Evolutionary conservation across 257 asterid genomes (phyloP).

Genomic region (Penstemon barbatus): DNA sequence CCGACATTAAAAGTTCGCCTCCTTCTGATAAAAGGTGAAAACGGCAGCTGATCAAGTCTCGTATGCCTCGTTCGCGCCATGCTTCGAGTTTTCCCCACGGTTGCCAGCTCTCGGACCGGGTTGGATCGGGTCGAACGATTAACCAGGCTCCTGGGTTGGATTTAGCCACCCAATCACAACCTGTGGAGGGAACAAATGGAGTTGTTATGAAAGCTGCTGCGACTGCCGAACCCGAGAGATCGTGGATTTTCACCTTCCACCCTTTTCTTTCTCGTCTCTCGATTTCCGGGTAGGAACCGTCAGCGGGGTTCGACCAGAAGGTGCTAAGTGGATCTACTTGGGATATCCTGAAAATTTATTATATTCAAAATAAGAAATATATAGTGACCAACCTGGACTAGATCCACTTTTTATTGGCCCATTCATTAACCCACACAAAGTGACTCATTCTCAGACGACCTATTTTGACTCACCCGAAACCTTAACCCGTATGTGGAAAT

Average conservation of each 20-base stretch:
- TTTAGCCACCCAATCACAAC: slow-evolving; percentile 94
- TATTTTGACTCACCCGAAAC: too few species aligned
- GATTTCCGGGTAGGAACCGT: slow-evolving; percentile 55
- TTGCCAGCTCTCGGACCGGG: slow-evolving; percentile 84
- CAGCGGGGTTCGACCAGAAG: slow-evolving; percentile 60
- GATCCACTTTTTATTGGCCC: too few species aligned
- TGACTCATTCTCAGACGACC: too few species aligned
- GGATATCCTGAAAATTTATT: slow-evolving; percentile 54
- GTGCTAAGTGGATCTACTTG: slow-evolving; percentile 69
- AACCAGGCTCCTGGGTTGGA: slow-evolving; percentile 99
- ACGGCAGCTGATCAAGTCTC: slow-evolving; percentile 76
- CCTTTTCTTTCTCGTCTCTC: slow-evolving; percentile 91
- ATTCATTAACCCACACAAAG: too few species aligned
- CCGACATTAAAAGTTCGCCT: slow-evolving; percentile 75
- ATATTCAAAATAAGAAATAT: not conserved
- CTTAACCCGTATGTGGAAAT: too few species aligned
- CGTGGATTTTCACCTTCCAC: slow-evolving; percentile 94
- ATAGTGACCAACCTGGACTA: not conserved
- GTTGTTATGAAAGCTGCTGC: slow-evolving; percentile 97
- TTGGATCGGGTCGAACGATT: slow-evolving; percentile 78
- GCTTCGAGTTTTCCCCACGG: slow-evolving; percentile 99
- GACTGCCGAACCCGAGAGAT: slow-evolving; percentile 92
- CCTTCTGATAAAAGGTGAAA: slow-evolving; percentile 78
- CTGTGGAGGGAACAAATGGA: slow-evolving; percentile 91
- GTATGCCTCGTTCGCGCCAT: slow-evolving; percentile 85